Percentiles rank a stretch among this genome's conserved stretches.
Evolutionary conservation across 2,329 filamentous ascomycete genomes (phyloP).

Genomic region (Berkeleyomyces rouxiae): DNA sequence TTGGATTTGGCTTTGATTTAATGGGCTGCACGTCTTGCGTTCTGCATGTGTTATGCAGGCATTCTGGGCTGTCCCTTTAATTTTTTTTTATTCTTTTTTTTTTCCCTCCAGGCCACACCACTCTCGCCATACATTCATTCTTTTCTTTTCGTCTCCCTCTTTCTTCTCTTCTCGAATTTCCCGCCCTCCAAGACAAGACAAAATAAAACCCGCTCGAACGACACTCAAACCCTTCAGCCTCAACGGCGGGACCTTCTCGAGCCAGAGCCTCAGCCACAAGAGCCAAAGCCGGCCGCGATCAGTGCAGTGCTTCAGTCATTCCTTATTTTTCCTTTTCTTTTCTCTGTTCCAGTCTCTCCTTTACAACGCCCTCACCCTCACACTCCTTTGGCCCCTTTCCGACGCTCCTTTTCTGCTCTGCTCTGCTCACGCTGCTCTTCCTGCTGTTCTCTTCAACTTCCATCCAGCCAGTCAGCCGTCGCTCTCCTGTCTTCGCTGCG

Average conservation of each 20-base stretch:
- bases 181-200: too few relatives aligned
- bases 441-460: neutral
- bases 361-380: neutral
- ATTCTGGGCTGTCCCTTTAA: neutral
- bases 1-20: neutral
- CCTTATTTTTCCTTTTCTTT: neutral
- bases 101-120: neutral
- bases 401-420: neutral
- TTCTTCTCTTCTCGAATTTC: too few relatives aligned
- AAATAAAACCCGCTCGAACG: neutral
- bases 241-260: neutral
- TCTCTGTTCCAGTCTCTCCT: neutral
- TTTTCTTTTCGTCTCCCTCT: too few relatives aligned
- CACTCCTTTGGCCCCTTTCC: too few relatives aligned
- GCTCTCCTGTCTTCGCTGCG: neutral
- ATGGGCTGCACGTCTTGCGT: neutral
- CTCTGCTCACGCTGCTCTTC: neutral
- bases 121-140: too few relatives aligned
- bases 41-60: neutral
- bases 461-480: neutral
- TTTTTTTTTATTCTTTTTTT: neutral
- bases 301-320: neutral
- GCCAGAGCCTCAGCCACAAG: too few relatives aligned
- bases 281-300: too few relatives aligned
- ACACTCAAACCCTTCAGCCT: neutral